Evolutionary conservation across 148 eudicot genomes (phyloP).

Genomic region (Rhododendron simsii): DNA sequence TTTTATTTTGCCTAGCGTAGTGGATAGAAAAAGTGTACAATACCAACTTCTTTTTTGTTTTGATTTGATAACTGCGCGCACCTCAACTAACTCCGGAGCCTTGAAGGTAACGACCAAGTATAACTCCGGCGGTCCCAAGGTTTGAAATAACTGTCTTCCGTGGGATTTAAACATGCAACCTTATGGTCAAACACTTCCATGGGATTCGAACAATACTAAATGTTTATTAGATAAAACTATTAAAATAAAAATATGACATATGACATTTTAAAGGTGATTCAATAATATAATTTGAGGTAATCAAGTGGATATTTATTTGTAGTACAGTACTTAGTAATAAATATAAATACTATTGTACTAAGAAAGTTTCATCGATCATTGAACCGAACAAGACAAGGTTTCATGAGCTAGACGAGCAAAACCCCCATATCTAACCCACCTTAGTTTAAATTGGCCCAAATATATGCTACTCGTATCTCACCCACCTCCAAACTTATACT

Average conservation of each 20-base stretch:
- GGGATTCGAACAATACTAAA: background rate
- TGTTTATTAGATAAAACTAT: background rate
- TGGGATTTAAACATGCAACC: no score
- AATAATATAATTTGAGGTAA: background rate
- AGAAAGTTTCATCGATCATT: background rate
- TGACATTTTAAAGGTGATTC: background rate
- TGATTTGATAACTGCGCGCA: no score
- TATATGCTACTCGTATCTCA: background rate
- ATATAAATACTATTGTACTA: background rate
- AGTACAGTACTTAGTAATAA: no score
- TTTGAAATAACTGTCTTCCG: no score
- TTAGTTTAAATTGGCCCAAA: background rate
- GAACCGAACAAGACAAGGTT: background rate
- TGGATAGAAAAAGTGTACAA: no score
- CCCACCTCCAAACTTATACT: background rate
- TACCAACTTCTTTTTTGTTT: no score
- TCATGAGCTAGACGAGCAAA: background rate
- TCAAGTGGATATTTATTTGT: background rate
- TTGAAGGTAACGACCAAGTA: no score
- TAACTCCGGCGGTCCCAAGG: no score
- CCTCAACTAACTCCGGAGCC: rapidly evolving
- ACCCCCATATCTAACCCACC: background rate
- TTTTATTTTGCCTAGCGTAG: no score
- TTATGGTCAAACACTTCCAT: no score
- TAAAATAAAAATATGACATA: background rate